A percentile compares a stretch with the other conserved stretches of the same genome.
Conservation (phyloP, 139 green algal genomes). For the Coelastrella sp. region DNA sequence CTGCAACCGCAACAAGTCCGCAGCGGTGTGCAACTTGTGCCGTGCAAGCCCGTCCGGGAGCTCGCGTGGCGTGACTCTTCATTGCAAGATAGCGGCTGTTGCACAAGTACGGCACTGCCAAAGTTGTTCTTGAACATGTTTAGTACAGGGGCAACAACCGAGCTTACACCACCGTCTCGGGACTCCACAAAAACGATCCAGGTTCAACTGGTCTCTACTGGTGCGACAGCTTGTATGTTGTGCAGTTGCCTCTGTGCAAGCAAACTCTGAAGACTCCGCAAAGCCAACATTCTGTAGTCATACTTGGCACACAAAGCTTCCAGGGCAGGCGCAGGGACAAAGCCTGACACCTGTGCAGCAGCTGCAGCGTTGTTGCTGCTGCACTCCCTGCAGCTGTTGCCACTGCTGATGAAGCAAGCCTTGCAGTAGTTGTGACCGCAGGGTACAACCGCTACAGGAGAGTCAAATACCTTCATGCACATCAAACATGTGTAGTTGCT, state of each 20-base stretch:
- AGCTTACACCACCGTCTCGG: too few relatives aligned
- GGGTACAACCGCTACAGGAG: constrained; percentile 39
- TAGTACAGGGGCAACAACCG: too few relatives aligned
- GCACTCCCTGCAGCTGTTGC: constrained; percentile 14
- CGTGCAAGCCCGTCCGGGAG: too few relatives aligned
- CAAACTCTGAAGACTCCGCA: constrained; percentile 33
- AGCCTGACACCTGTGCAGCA: background rate
- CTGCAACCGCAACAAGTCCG: too few relatives aligned
- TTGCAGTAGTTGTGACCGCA: constrained; percentile 54
- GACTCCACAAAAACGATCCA: too few relatives aligned
- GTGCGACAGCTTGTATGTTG: background rate
- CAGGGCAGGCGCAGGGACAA: constrained; percentile 28
- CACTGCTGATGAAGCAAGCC: constrained; percentile 10
- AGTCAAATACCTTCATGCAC: constrained; percentile 50
- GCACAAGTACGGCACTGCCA: too few relatives aligned
- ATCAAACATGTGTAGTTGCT: constrained; percentile 54
- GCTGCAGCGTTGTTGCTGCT: background rate
- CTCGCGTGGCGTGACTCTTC: too few relatives aligned
- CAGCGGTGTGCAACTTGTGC: too few relatives aligned
- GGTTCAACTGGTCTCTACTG: background rate
- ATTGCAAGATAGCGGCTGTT: too few relatives aligned
- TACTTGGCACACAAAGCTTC: constrained; percentile 47
- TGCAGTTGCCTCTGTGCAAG: constrained; percentile 1
- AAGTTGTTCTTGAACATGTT: too few relatives aligned
- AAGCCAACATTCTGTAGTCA: constrained; percentile 39